Evolutionary conservation across 1,284 basidiomycete genomes (phyloP).

Genomic region (Pascua guehoae): DNA sequence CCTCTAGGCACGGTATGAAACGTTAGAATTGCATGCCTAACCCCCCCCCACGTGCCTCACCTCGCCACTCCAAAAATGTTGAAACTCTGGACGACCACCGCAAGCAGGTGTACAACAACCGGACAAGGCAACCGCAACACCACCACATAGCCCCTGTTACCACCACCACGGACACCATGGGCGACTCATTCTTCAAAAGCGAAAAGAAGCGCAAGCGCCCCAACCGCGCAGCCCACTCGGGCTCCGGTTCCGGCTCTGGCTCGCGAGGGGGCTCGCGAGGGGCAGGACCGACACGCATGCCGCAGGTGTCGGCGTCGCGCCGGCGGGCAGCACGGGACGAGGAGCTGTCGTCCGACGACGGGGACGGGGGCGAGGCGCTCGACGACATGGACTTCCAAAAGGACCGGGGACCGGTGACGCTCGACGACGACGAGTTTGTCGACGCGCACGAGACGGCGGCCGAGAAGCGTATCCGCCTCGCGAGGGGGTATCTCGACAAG

Average conservation of each 20-base stretch:
- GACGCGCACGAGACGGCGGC: conserved; percentile 82
- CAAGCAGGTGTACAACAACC: neutral
- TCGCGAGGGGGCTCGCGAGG: too few species aligned
- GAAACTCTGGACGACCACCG: neutral
- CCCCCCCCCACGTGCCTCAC: neutral
- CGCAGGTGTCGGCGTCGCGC: conserved; percentile 10
- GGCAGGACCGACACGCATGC: neutral
- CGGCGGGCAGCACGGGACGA: conserved; percentile 56
- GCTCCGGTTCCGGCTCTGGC: neutral
- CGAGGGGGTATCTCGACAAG: conserved; percentile 82
- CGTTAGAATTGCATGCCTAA: neutral
- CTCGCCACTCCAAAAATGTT: conserved; percentile 4
- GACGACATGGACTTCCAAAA: conserved; percentile 71
- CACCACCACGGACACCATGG: conserved; percentile 55
- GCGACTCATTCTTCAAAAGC: conserved; percentile 73
- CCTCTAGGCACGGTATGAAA: neutral
- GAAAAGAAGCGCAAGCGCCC: conserved; percentile 67
- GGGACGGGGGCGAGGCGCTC: conserved; percentile 55
- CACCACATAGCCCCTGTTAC: neutral
- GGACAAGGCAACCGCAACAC: neutral
- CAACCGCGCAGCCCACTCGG: conserved; percentile 25
- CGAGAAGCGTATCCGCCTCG: conserved; percentile 84
- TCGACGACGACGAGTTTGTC: conserved; percentile 66
- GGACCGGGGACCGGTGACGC: conserved; percentile 52
- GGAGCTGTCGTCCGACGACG: conserved; percentile 60